These are phyloP conservation scores for Blastocladiella emersonii DNA, from an alignment of 371 early-diverging fungal genomes.

Conservation along the genomic window DNA sequence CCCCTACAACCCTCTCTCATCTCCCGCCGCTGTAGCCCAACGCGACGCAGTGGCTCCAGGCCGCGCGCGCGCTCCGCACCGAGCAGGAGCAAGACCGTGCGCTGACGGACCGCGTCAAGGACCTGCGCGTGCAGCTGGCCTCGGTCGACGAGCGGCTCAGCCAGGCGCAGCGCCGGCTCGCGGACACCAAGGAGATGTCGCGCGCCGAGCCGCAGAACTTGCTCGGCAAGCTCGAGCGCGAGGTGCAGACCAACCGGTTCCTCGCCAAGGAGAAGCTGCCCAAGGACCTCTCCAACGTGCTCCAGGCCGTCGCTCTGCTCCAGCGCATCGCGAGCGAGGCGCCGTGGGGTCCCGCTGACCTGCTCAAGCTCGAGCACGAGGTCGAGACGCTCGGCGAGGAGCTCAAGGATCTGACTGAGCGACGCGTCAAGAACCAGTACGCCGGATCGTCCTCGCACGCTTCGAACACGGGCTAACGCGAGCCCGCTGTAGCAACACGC, in stretches of 20 bases:
- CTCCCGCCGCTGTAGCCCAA: slow-evolving; percentile 21
- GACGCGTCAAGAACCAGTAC: slow-evolving; percentile 23
- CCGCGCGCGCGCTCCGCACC: slow-evolving; percentile 27
- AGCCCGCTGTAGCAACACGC: slow-evolving; percentile 9
- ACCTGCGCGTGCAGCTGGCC: slow-evolving; percentile 20
- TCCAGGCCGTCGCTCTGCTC: slow-evolving; percentile 17
- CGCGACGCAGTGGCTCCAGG: slow-evolving; percentile 32
- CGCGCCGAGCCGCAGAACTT: slow-evolving; percentile 25
- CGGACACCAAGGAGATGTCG: slow-evolving; percentile 19
- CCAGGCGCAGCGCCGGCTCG: slow-evolving; percentile 15
- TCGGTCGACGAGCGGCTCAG: slow-evolving; percentile 21
- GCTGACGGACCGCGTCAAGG: slow-evolving; percentile 18
- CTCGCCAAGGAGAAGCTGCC: slow-evolving; percentile 31
- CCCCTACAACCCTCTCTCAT: background rate
- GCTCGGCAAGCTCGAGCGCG: slow-evolving; percentile 29
- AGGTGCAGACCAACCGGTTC: slow-evolving; percentile 33
- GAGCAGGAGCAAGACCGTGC: slow-evolving; percentile 26
- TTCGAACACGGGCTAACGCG: background rate
- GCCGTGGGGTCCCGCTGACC: slow-evolving; percentile 19
- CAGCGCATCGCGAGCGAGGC: slow-evolving; percentile 23
- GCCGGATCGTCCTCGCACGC: background rate
- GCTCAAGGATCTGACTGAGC: slow-evolving; percentile 26
- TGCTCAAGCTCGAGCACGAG: slow-evolving; percentile 24
- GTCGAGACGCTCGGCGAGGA: slow-evolving; percentile 25
- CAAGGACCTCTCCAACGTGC: slow-evolving; percentile 17